Conservation (phyloP, 768 basidiomycete genomes). For the Cyclocybe cylindracea region DNA sequence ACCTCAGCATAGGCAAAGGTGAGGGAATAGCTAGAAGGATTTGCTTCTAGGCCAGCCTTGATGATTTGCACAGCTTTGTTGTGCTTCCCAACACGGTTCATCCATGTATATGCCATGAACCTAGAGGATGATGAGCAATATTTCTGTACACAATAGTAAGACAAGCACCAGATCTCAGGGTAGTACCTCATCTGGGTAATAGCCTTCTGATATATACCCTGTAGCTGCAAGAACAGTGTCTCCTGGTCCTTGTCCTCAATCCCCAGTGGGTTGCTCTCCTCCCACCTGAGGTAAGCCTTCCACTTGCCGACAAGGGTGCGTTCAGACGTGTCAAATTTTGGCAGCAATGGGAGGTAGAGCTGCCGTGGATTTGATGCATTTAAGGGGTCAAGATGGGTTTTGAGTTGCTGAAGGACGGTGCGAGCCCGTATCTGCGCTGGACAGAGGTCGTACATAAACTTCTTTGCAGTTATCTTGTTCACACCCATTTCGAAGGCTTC, state of each 20-base stretch:
- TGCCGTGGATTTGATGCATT: constrained; percentile 43
- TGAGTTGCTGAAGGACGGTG: constrained; percentile 79
- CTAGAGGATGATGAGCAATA: constrained; percentile 37
- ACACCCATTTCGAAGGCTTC: constrained; percentile 88
- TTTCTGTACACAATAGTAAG: background rate
- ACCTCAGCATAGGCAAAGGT: constrained; percentile 88
- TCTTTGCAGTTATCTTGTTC: constrained; percentile 94
- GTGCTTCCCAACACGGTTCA: constrained; percentile 66
- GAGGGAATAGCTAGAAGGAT: constrained; percentile 81
- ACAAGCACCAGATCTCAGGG: constrained; percentile 85
- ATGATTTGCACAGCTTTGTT: constrained; percentile 85
- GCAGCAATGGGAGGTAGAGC: constrained; percentile 66
- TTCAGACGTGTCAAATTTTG: constrained; percentile 74
- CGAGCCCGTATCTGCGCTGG: constrained; percentile 96
- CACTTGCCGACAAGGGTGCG: constrained; percentile 79
- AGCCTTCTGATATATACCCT: constrained; percentile 86
- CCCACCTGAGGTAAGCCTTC: constrained; percentile 94
- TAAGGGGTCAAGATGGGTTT: constrained; percentile 65
- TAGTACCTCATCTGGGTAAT: constrained; percentile 92
- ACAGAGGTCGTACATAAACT: constrained; percentile 91
- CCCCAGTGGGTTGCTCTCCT: constrained; percentile 91
- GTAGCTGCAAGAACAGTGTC: constrained; percentile 67
- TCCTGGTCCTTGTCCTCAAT: constrained; percentile 82
- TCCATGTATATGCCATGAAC: constrained; percentile 91
- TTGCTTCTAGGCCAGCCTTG: constrained; percentile 85